Conservation (phyloP, 83 land plant species). For the Picea abies region DNA sequence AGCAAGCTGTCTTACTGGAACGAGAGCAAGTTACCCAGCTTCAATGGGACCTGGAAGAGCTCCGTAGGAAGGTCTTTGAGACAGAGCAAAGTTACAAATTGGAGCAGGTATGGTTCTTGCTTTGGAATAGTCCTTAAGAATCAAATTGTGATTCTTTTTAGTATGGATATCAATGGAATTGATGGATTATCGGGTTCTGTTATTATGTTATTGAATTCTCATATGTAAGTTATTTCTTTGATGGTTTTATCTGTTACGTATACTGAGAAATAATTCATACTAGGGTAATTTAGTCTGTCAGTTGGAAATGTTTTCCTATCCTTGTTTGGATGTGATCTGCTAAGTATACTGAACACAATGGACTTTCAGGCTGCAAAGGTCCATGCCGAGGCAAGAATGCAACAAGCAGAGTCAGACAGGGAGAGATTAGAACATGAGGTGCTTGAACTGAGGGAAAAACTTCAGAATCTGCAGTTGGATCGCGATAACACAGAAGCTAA, state of each 20-base stretch:
- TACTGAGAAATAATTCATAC: neutral
- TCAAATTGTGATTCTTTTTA: neutral
- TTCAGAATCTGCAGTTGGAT: constrained; percentile 37
- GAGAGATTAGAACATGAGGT: constrained; percentile 47
- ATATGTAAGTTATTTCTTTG: neutral
- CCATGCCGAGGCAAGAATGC: constrained; percentile 23
- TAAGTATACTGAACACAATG: neutral
- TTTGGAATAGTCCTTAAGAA: neutral
- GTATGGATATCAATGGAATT: neutral
- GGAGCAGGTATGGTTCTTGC: constrained; percentile 32
- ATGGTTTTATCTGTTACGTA: neutral
- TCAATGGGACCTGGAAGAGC: constrained; percentile 97
- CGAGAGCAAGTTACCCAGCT: constrained; percentile 81
- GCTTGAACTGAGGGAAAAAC: constrained; percentile 36
- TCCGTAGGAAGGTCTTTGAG: constrained; percentile 60
- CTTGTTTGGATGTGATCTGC: neutral
- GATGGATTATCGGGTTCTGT: neutral
- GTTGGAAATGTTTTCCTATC: neutral
- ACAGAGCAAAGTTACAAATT: constrained; percentile 52
- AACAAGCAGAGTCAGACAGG: constrained; percentile 28
- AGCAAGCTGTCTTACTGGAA: constrained; percentile 86
- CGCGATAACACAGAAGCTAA: constrained; percentile 59
- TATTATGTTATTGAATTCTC: constrained; percentile 6
- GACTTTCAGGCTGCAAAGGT: constrained; percentile 38
- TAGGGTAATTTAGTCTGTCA: neutral